A percentile compares a stretch with the other conserved stretches of the same genome.
phyloP scores from a whole-genome alignment of 129 eudicot species.

The Ambrosia trifida region DNA sequence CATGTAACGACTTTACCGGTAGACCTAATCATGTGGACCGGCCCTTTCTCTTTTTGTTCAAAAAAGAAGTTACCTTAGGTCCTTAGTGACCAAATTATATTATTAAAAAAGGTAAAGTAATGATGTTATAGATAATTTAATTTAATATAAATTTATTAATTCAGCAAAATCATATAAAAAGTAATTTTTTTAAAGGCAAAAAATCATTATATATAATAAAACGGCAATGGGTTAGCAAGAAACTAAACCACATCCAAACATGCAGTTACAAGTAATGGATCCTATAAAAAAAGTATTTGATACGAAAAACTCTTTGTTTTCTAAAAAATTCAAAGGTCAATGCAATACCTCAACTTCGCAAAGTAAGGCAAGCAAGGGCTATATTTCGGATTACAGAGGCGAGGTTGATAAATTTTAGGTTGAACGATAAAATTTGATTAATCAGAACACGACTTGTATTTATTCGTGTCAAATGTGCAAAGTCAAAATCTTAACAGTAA shows the following conservation, averaged over 20 bases:
- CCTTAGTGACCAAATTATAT: neutral
- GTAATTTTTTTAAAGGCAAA: too few relatives aligned
- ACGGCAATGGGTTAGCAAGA: too few relatives aligned
- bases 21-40: conserved; percentile 44
- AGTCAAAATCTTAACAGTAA: too few relatives aligned
- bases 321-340: neutral
- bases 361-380: neutral
- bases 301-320: neutral
- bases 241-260: too few relatives aligned
- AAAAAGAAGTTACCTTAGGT: neutral
- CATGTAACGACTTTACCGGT: conserved; percentile 71
- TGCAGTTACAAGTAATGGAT: too few relatives aligned
- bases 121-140: neutral
- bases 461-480: too few relatives aligned
- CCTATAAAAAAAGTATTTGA: neutral
- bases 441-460: too few relatives aligned
- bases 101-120: neutral
- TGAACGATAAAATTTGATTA: too few relatives aligned
- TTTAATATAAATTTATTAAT: neutral
- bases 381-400: too few relatives aligned
- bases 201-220: too few relatives aligned
- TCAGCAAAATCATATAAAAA: too few relatives aligned
- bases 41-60: neutral
- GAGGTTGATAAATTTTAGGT: too few relatives aligned
- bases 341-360: neutral